phyloP scores from a whole-genome alignment of 495 filamentous ascomycete genomes.

The Saxophila tyrrhenica region DNA sequence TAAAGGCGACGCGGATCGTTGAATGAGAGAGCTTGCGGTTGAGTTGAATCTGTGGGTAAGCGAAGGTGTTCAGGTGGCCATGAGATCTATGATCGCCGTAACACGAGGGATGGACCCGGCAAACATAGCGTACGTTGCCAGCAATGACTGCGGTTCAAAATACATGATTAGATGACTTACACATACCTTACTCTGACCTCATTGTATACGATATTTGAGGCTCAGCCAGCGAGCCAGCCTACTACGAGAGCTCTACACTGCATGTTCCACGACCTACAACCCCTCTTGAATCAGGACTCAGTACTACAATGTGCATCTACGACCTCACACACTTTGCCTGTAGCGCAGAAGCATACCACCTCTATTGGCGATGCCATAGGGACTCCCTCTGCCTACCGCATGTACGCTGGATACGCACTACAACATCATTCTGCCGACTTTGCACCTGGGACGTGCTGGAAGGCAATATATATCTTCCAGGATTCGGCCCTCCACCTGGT shows the following conservation, averaged over 20 bases:
- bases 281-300: background rate
- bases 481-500: too few species aligned
- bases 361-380: background rate
- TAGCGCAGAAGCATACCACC: background rate
- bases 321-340: background rate
- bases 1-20: slow-evolving; percentile 28
- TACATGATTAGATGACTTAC: background rate
- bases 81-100: background rate
- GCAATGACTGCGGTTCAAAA: background rate
- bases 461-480: too few species aligned
- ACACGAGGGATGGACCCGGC: background rate
- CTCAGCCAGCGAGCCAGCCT: background rate
- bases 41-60: background rate
- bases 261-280: background rate
- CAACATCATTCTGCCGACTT: background rate
- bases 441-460: background rate
- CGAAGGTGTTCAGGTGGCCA: slow-evolving; percentile 1
- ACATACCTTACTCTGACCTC: background rate
- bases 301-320: background rate
- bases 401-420: background rate
- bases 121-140: background rate
- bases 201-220: too few species aligned
- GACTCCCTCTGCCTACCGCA: background rate
- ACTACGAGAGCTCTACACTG: background rate
- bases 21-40: too few species aligned